These are phyloP conservation scores for Dioszegia crocea DNA, from an alignment of 768 basidiomycete genomes.

Conservation along the genomic window DNA sequence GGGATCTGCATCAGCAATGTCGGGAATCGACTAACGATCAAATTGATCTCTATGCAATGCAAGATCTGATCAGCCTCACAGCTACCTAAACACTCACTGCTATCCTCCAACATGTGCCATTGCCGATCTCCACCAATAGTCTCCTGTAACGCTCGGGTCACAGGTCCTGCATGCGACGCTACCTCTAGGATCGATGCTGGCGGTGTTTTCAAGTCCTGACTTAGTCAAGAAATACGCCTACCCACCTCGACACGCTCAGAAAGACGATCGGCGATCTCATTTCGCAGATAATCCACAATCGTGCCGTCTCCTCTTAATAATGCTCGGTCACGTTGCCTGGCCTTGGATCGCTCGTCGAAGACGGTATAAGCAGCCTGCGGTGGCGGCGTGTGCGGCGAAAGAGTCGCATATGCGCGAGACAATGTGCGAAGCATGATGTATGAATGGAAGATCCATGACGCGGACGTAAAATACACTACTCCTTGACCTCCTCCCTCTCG, in stretches of 20 bases:
- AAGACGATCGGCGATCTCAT: constrained; percentile 85
- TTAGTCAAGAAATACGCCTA: background rate
- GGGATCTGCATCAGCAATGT: constrained; percentile 56
- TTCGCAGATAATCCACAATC: constrained; percentile 83
- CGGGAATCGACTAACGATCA: constrained; percentile 52
- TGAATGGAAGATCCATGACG: constrained; percentile 3
- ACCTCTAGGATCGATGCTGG: constrained; percentile 79
- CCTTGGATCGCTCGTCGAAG: constrained; percentile 79
- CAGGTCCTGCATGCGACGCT: constrained; percentile 86
- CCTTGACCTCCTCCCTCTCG: constrained; percentile 56
- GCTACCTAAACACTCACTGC: constrained; percentile 57
- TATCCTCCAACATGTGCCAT: constrained; percentile 80
- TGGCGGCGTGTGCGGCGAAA: constrained; percentile 47
- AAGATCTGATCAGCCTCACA: constrained; percentile 32
- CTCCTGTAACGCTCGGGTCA: constrained; percentile 66
- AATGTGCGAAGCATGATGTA: constrained; percentile 6
- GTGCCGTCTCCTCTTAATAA: constrained; percentile 56
- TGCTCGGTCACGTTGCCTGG: constrained; percentile 70
- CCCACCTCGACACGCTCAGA: constrained; percentile 79
- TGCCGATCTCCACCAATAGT: constrained; percentile 49
- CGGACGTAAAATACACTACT: constrained; percentile 39
- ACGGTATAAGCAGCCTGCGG: constrained; percentile 67
- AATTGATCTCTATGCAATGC: constrained; percentile 72
- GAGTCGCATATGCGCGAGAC: constrained; percentile 20
- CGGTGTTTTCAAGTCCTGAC: constrained; percentile 82